A percentile compares a stretch with the other conserved stretches of the same genome.
phyloP scores from a whole-genome alignment of 2,329 filamentous ascomycete genomes.

The Ascochyta lentis region DNA sequence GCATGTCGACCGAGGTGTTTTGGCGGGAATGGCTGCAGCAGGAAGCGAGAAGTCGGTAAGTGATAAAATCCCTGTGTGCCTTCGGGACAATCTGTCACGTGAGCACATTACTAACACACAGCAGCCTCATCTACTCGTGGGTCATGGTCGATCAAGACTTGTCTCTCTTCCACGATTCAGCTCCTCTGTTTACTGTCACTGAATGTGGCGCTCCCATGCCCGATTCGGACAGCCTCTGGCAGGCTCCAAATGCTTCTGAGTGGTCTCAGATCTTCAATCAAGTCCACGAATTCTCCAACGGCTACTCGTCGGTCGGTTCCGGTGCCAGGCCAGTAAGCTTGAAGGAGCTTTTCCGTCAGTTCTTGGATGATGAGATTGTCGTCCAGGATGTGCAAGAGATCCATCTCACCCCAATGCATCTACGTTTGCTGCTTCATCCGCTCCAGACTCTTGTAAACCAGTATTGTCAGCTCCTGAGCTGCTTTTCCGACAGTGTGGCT shows the following conservation, averaged over 20 bases:
- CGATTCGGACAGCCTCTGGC: slow-evolving; percentile 68
- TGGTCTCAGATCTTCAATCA: slow-evolving; percentile 68
- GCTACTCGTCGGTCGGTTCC: slow-evolving; percentile 61
- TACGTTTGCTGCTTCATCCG: slow-evolving; percentile 72
- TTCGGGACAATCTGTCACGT: slow-evolving; percentile 27
- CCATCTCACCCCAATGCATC: slow-evolving; percentile 62
- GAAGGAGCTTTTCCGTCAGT: slow-evolving; percentile 70
- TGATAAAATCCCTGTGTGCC: slow-evolving; percentile 23
- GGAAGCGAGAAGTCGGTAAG: slow-evolving; percentile 68
- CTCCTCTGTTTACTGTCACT: slow-evolving; percentile 65
- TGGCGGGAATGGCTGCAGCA: slow-evolving; percentile 71
- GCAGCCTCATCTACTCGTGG: slow-evolving; percentile 75
- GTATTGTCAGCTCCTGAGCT: slow-evolving; percentile 68
- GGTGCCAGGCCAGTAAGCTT: slow-evolving; percentile 65
- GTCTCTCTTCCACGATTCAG: slow-evolving; percentile 50
- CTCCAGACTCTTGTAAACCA: slow-evolving; percentile 71
- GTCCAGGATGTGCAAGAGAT: slow-evolving; percentile 55
- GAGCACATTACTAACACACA: slow-evolving; percentile 28
- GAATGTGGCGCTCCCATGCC: slow-evolving; percentile 71
- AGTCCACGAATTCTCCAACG: slow-evolving; percentile 61
- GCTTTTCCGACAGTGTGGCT: slow-evolving; percentile 64
- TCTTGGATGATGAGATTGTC: slow-evolving; percentile 68
- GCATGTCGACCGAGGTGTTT: slow-evolving; percentile 54
- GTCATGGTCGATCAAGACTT: slow-evolving; percentile 74
- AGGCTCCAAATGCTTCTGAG: slow-evolving; percentile 62